Percentiles rank a stretch among this genome's conserved stretches.
phyloP scores from a whole-genome alignment of 306 rosid species.

The Ormosia emarginata region DNA sequence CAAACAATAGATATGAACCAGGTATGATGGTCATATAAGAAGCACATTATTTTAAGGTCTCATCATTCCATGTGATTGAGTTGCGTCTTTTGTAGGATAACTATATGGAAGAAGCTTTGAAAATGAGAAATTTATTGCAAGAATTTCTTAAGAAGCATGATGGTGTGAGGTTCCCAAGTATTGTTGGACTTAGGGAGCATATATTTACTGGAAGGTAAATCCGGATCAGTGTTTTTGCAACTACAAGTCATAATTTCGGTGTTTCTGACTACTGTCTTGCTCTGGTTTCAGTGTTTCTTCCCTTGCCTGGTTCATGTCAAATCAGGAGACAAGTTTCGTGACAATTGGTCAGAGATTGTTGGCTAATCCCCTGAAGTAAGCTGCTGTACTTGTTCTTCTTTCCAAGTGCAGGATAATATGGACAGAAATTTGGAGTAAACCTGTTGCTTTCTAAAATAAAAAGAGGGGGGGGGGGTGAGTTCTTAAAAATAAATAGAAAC shows the following conservation, averaged over 20 bases:
- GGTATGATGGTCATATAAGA: conserved; percentile 41
- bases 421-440: neutral
- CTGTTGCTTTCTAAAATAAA: neutral
- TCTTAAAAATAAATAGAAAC: neutral
- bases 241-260: neutral
- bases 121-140: conserved; percentile 95
- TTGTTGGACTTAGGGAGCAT: conserved; percentile 97
- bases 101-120: conserved; percentile 98
- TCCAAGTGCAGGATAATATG: neutral
- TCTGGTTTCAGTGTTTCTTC: conserved; percentile 90
- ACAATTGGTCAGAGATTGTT: conserved; percentile 97
- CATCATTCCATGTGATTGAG: conserved; percentile 13
- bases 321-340: conserved; percentile 99
- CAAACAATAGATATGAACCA: conserved; percentile 99
- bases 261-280: conserved; percentile 28
- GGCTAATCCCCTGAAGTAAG: conserved; percentile 95
- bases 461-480: neutral
- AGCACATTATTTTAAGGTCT: neutral
- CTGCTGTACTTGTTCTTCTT: conserved; percentile 10
- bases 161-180: conserved; percentile 84
- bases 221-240: neutral
- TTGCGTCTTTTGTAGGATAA: conserved; percentile 59
- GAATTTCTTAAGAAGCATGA: conserved; percentile 90
- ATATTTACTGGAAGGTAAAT: conserved; percentile 93
- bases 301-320: conserved; percentile 99